Conservation (phyloP, 164 flowering plant species). For the Chimonanthus praecox region DNA sequence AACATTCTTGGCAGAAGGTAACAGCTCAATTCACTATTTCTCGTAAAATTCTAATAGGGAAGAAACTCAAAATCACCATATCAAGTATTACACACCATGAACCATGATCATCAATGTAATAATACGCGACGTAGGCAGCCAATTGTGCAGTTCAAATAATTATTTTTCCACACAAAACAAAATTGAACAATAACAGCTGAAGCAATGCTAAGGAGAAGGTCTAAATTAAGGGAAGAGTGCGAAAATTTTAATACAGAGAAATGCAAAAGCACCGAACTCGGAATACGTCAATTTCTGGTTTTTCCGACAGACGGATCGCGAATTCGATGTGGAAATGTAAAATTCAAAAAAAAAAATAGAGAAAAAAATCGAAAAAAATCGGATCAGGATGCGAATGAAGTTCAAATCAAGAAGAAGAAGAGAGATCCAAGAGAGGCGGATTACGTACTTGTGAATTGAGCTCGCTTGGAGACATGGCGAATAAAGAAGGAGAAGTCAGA, state of each 20-base stretch:
- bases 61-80: too few relatives aligned
- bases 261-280: not conserved
- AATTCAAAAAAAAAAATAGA: not conserved
- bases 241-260: not conserved
- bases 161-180: too few relatives aligned
- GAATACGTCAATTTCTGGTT: not conserved
- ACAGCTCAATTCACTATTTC: too few relatives aligned
- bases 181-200: too few relatives aligned
- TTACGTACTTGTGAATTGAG: not conserved
- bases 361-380: not conserved
- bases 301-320: not conserved
- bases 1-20: too few relatives aligned
- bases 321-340: not conserved
- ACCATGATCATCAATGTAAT: too few relatives aligned
- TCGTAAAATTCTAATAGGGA: too few relatives aligned
- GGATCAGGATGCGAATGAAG: not conserved
- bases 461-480: not conserved
- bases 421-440: not conserved
- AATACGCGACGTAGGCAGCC: too few relatives aligned
- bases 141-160: too few relatives aligned
- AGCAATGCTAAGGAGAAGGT: too few relatives aligned
- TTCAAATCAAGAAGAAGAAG: not conserved
- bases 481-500: not conserved
- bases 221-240: not conserved
- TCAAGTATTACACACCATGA: too few relatives aligned